Conservation (phyloP, 2,329 filamentous ascomycete genomes). For the Gnomoniopsis smithogilvyi region DNA sequence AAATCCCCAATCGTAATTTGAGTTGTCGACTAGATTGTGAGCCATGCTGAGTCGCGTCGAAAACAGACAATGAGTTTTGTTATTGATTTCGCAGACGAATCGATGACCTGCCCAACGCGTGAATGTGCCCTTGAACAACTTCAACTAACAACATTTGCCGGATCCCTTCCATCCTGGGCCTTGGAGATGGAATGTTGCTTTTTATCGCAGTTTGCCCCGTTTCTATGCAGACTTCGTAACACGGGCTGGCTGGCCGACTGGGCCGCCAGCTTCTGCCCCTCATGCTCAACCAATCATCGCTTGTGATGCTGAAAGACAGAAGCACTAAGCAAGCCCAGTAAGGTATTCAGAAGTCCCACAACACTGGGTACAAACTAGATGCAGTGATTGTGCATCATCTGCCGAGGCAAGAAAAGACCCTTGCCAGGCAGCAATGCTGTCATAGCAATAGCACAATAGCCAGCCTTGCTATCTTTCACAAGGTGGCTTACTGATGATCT, state of each 20-base stretch:
- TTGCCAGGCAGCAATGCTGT: not conserved
- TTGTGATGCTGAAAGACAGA: not conserved
- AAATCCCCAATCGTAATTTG: too few relatives aligned
- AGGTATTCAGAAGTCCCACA: not conserved
- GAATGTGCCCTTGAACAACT: too few relatives aligned
- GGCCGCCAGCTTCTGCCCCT: not conserved
- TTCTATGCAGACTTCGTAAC: not conserved
- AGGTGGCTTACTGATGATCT: not conserved
- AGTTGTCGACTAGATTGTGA: too few relatives aligned
- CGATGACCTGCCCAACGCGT: too few relatives aligned
- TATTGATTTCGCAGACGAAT: not conserved
- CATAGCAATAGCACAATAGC: not conserved
- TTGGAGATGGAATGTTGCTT: not conserved
- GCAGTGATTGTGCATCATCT: not conserved
- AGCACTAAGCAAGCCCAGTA: not conserved
- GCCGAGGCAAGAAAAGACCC: not conserved
- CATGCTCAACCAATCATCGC: not conserved
- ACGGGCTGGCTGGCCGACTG: too few relatives aligned
- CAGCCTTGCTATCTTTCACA: not conserved
- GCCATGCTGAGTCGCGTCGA: too few relatives aligned
- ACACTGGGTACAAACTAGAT: not conserved
- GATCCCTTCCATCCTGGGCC: not conserved
- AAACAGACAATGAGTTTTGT: not conserved
- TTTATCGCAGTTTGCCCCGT: not conserved
- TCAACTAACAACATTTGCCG: too few relatives aligned